Percentiles rank a stretch among this genome's conserved stretches.
phyloP scores from a whole-genome alignment of 768 basidiomycete genomes.

The Amanita rubescens region DNA sequence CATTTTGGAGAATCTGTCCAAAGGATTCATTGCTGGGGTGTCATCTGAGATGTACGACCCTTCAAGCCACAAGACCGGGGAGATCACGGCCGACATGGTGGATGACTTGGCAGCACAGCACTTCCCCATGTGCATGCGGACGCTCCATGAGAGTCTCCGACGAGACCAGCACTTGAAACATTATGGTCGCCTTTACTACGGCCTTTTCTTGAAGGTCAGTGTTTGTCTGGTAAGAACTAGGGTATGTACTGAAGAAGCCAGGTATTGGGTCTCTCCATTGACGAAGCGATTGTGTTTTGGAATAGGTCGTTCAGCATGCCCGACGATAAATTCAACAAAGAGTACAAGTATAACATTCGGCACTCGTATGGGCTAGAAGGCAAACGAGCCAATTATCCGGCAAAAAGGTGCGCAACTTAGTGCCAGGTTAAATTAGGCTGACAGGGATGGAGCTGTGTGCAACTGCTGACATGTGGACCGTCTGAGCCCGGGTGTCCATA shows the following conservation, averaged over 20 bases:
- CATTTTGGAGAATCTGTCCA: slow-evolving; percentile 84
- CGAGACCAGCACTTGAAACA: slow-evolving; percentile 87
- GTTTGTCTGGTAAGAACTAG: background rate
- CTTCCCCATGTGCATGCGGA: slow-evolving; percentile 95
- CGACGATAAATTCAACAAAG: slow-evolving; percentile 97
- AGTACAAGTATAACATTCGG: slow-evolving; percentile 95
- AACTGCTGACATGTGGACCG: slow-evolving; percentile 63
- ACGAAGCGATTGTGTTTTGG: slow-evolving; percentile 94
- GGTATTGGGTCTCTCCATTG: slow-evolving; percentile 89
- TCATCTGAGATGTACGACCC: slow-evolving; percentile 71
- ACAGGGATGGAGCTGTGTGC: slow-evolving; percentile 64
- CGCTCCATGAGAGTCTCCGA: slow-evolving; percentile 72
- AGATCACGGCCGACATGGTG: slow-evolving; percentile 90
- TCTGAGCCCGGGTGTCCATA: slow-evolving; percentile 88
- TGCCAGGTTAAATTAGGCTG: background rate
- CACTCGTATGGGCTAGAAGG: slow-evolving; percentile 95
- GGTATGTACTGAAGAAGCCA: slow-evolving; percentile 21
- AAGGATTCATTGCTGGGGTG: slow-evolving; percentile 89
- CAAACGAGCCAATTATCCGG: slow-evolving; percentile 88
- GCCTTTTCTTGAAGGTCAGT: slow-evolving; percentile 87
- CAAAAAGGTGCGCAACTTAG: slow-evolving; percentile 61
- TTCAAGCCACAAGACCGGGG: slow-evolving; percentile 44
- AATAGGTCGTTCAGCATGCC: slow-evolving; percentile 75
- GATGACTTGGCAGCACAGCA: slow-evolving; percentile 81
- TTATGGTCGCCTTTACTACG: slow-evolving; percentile 85